Evolutionary conservation across 805 yeast species (phyloP).

Genomic region (Torulaspora quercuum): DNA sequence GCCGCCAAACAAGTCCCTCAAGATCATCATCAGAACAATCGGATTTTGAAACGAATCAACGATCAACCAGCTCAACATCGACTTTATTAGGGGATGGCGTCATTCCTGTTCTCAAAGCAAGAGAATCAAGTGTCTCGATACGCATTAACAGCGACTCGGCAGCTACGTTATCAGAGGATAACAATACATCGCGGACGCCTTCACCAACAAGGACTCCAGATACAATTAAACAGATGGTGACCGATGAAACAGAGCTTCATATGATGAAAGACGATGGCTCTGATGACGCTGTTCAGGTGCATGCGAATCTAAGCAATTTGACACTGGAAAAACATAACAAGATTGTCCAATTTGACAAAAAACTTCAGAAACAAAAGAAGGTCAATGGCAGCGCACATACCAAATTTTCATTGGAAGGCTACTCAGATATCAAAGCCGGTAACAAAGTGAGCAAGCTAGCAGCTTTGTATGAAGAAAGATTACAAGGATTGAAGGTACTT

Average conservation of each 20-base stretch:
- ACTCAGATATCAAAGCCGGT: constrained; percentile 46
- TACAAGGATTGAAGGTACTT: constrained; percentile 39
- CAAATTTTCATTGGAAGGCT: constrained; percentile 37
- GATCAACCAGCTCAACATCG: constrained; percentile 13
- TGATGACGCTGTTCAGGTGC: constrained; percentile 1
- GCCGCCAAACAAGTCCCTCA: constrained; percentile 14
- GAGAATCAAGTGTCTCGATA: constrained; percentile 17
- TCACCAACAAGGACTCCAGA: constrained; percentile 19
- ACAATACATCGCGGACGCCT: constrained; percentile 12
- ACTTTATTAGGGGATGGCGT: constrained; percentile 11
- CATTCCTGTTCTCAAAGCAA: constrained; percentile 14
- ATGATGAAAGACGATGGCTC: constrained; percentile 5
- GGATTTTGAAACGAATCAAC: background rate
- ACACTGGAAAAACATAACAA: constrained; percentile 24
- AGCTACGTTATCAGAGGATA: constrained; percentile 15
- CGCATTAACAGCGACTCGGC: constrained; percentile 23
- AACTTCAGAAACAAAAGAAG: constrained; percentile 25
- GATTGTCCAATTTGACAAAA: constrained; percentile 31
- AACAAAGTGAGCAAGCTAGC: constrained; percentile 62
- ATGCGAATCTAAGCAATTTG: constrained; percentile 10
- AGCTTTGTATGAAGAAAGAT: constrained; percentile 58
- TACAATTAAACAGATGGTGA: constrained; percentile 22
- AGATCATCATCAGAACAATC: constrained; percentile 8
- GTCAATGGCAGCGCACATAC: constrained; percentile 10
- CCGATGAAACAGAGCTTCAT: constrained; percentile 14